Percentiles rank a stretch among this genome's conserved stretches.
These are phyloP conservation scores for Elaphomyces granulatus DNA, from an alignment of 495 filamentous ascomycete genomes.

Conservation along the genomic window DNA sequence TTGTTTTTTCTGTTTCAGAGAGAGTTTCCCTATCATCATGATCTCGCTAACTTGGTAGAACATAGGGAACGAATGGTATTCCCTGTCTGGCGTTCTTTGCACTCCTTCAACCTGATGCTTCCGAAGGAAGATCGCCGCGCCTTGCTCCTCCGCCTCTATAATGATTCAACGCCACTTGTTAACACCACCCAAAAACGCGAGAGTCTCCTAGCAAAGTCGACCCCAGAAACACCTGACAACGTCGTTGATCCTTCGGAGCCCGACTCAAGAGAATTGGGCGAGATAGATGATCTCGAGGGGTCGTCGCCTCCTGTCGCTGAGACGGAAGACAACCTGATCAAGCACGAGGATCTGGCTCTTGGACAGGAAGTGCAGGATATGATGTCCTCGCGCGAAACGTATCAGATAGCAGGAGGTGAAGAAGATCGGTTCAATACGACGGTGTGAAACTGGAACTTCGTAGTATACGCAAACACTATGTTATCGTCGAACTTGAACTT, in stretches of 20 bases:
- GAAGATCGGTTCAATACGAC: conserved; percentile 32
- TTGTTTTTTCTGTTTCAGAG: background rate
- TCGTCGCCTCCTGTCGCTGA: conserved; percentile 10
- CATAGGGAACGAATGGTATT: conserved; percentile 63
- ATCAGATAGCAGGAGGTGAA: conserved; percentile 26
- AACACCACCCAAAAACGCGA: conserved; percentile 35
- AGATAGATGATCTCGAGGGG: background rate
- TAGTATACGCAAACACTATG: too few relatives aligned
- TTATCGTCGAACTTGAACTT: too few relatives aligned
- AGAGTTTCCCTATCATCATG: conserved; percentile 1
- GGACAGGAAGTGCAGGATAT: conserved; percentile 28
- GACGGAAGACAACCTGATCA: conserved; percentile 25
- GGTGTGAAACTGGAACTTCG: conserved; percentile 9
- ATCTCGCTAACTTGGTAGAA: conserved; percentile 9
- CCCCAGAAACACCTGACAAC: conserved; percentile 12
- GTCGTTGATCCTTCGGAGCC: conserved; percentile 9
- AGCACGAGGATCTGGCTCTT: conserved; percentile 23
- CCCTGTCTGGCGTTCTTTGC: conserved; percentile 79
- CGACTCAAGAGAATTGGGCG: conserved; percentile 7
- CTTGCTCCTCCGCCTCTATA: conserved; percentile 81
- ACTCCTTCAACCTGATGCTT: conserved; percentile 86
- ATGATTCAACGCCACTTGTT: conserved; percentile 59
- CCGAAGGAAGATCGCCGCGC: conserved; percentile 91
- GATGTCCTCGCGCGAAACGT: conserved; percentile 25
- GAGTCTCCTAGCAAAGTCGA: conserved; percentile 8